These are phyloP conservation scores for Phragmites australis DNA, from an alignment of 176 grass and related monocot genomes.

Conservation along the genomic window DNA sequence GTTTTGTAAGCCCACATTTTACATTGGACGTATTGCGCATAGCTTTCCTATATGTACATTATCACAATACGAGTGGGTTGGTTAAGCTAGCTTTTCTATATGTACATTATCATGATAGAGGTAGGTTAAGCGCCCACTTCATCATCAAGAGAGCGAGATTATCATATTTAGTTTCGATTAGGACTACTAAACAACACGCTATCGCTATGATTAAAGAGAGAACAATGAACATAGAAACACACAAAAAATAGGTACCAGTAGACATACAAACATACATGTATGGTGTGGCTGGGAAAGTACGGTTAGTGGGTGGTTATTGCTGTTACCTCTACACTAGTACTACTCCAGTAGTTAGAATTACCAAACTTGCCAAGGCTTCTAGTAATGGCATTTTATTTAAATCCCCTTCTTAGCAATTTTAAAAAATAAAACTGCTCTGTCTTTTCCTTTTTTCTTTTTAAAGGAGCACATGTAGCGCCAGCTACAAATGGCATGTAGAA, in stretches of 20 bases:
- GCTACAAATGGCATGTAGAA: too few relatives aligned
- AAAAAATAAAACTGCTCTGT: too few relatives aligned
- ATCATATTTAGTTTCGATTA: neutral
- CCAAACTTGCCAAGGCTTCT: neutral
- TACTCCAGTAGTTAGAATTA: neutral
- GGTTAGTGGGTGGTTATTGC: neutral
- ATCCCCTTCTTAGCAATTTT: too few relatives aligned
- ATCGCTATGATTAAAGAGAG: neutral
- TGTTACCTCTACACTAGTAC: neutral
- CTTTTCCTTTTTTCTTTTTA: too few relatives aligned
- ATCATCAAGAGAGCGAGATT: neutral
- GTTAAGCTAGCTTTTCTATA: neutral
- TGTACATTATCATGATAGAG: neutral
- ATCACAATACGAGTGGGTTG: neutral
- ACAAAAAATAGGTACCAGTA: neutral
- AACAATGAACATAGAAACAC: neutral
- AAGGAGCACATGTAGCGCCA: too few relatives aligned
- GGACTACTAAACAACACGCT: neutral
- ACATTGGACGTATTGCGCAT: too few relatives aligned
- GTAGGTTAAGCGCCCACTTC: neutral
- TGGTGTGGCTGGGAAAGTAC: neutral
- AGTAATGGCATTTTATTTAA: neutral
- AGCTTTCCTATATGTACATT: neutral
- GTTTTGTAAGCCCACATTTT: too few relatives aligned
- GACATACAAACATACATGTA: neutral